These are phyloP conservation scores for Collybia sp. DNA, from an alignment of 768 basidiomycete genomes.

Conservation along the genomic window DNA sequence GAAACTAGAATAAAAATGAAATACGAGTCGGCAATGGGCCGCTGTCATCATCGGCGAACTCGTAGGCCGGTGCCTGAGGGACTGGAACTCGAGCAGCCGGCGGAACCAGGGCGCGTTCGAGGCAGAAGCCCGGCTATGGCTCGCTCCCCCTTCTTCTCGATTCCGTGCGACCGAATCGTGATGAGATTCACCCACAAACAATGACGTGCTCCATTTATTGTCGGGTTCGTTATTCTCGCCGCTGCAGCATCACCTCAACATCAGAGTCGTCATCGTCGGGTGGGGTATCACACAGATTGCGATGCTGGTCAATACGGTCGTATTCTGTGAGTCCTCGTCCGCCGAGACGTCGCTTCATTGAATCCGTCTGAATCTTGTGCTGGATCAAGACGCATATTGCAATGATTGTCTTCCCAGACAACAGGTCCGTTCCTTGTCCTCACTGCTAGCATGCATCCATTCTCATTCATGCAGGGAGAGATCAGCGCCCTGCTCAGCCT, in stretches of 20 bases:
- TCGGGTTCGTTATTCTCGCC: constrained; percentile 57
- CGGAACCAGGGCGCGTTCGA: constrained; percentile 55
- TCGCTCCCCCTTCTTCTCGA: constrained; percentile 5
- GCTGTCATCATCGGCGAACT: constrained; percentile 50
- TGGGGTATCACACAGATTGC: constrained; percentile 61
- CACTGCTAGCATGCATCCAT: background rate
- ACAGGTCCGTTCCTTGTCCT: constrained; percentile 18
- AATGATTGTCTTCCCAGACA: constrained; percentile 21
- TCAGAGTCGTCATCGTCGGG: constrained; percentile 55
- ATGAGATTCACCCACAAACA: background rate
- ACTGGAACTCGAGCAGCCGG: constrained; percentile 37
- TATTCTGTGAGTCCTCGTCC: constrained; percentile 31
- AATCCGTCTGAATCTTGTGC: background rate
- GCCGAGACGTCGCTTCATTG: background rate
- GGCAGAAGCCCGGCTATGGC: constrained; percentile 61
- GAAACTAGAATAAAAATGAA: no score
- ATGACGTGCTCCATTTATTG: constrained; percentile 65
- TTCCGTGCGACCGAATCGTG: background rate
- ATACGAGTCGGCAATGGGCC: no score
- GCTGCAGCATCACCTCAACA: constrained; percentile 45
- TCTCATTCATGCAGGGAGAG: constrained; percentile 40
- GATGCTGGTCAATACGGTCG: constrained; percentile 58
- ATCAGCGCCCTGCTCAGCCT: constrained; percentile 59
- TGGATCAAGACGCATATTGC: constrained; percentile 26
- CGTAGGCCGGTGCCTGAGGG: constrained; percentile 47